Base-by-base conservation (phyloP, 2,329 filamentous ascomycete species). In the Phaeoacremonium minimum region DNA sequence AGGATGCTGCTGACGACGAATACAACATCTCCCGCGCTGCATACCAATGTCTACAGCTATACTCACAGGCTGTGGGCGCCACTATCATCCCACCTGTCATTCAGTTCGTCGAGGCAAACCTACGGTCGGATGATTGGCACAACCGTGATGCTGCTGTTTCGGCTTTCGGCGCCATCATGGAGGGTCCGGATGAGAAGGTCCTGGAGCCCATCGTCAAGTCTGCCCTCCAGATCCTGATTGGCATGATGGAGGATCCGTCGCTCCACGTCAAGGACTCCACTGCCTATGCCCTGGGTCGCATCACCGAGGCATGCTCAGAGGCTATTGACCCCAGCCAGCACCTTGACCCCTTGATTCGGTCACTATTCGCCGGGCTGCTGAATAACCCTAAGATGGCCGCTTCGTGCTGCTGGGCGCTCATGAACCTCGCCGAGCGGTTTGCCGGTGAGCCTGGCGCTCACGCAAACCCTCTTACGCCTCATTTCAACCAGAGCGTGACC, bases 331-430 rank as follows among this genome's bases (percentile, higher is more conserved):
- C 88, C 28, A 71, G 77, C 48, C 73, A 82, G 45, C 88, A 96
- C 57, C 77, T 98, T 5, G 85, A 89, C 46, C 80, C 85, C 15
- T 73, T 98, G 44, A 91, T 98, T 54, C 79, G 81, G 38, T 86
- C 90, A 28, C 77, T 98, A 8, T 98, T 98, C 70, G 80, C 83
- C 49, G 93, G 91, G 34, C 75, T 98, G 41, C 80, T 87, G 41
- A 91, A 86, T 67, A 93, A 85, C 59, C 85, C 89, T 42, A 96
- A 95, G 77, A 98, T 98, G 83, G 93, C 91, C 19, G 83, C 88
- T 37, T 98, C 93, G 18, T 97, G 93, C 80, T 98, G 93, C 70
- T 96, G 94, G 93, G 90, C 93, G 19, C 69, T 98, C 48, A 97
- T 98, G 87, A 98, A 97, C 66, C 70, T 98, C 57, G 91, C 93